Base-by-base conservation (phyloP, 1,284 basidiomycete species). In the Papiliotrema fonsecae region DNA sequence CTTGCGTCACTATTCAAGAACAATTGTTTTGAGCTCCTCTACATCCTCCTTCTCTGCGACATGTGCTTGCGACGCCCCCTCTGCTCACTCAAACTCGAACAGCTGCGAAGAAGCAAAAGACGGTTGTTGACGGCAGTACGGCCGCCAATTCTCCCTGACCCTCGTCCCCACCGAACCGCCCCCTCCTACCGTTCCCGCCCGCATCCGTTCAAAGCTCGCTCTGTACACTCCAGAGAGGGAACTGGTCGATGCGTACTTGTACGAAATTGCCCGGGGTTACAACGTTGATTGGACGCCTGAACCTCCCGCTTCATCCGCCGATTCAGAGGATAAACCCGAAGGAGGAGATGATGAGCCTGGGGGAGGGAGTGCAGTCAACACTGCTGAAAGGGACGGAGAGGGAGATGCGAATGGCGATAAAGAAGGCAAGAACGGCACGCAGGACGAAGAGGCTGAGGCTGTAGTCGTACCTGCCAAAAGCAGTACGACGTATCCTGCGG, bases 191-290 rank as follows among this genome's bases (percentile, higher is more conserved):
- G 72, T 74, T 5, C 72, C 72, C 1, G 51, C 62, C 1, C 87
- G 76, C 62, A 82, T 75, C 51, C 39, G 61, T 13, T 47, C 57
- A 60, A 94, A 94, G 69, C 73, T 93, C 11, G 67, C 77, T 5
- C 72, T 86, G 30, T 78, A 78, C 47, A 86, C 86, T 3, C 91
- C 92, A 1, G 77, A 84, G 1, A 16, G 76, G 1, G 82, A 83
- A 35, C 78, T 94, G 6, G 88, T 97, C 10, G 86, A 94, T 62
- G 84, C 82, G n/a, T 93, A 93, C 70, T 77, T 93, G 13, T 72
- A 75, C 36, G 91, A 94, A 71, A 94, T 96, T 54, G 86, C 89
- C 1, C 87, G 83, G 67, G 89, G 85, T 2, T 96, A 94, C 62
- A 80, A 82, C 2, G 79, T 92, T n/a, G 71, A 79, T 40, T 93